A percentile compares a stretch with the other conserved stretches of the same genome.
phyloP scores from a whole-genome alignment of 495 filamentous ascomycete genomes.

The Lepraria neglecta region DNA sequence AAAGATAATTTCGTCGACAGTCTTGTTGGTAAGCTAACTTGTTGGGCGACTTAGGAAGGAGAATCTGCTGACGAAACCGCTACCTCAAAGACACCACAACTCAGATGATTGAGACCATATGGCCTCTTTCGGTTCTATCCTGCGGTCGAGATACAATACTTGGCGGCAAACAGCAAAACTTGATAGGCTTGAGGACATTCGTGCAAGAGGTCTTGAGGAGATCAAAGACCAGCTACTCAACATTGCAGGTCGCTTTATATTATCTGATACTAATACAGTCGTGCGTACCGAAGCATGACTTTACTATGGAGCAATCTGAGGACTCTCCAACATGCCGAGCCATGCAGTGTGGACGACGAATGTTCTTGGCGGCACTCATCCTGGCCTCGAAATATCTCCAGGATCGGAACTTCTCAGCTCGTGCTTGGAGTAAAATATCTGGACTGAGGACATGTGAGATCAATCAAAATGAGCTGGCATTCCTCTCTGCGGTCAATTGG shows the following conservation, averaged over 20 bases:
- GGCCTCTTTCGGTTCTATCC: conserved; percentile 60
- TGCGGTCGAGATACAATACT: conserved; percentile 42
- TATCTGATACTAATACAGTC: conserved; percentile 91
- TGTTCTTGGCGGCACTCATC: conserved; percentile 92
- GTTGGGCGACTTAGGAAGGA: conserved; percentile 26
- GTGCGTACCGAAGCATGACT: conserved; percentile 74
- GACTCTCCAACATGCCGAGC: conserved; percentile 68
- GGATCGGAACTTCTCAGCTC: conserved; percentile 93
- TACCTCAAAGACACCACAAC: conserved; percentile 78
- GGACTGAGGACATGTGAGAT: conserved; percentile 85
- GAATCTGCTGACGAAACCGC: conserved; percentile 27
- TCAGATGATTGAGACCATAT: conserved; percentile 95
- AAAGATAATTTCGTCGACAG: conserved; percentile 95
- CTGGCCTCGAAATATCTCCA: conserved; percentile 95
- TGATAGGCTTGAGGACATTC: conserved; percentile 86
- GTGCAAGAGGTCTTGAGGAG: conserved; percentile 94
- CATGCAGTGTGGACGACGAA: conserved; percentile 92
- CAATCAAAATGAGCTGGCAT: conserved; percentile 93
- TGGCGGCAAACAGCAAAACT: conserved; percentile 49
- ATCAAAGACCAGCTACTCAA: conserved; percentile 94
- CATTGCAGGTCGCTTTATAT: conserved; percentile 91
- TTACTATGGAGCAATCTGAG: conserved; percentile 80
- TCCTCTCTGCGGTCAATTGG: conserved; percentile 86
- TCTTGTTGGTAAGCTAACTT: conserved; percentile 83
- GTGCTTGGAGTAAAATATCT: conserved; percentile 98